These are phyloP conservation scores for Pseudogymnoascus verrucosus DNA, from an alignment of 2,329 filamentous ascomycete species.

Conservation along the genomic window DNA sequence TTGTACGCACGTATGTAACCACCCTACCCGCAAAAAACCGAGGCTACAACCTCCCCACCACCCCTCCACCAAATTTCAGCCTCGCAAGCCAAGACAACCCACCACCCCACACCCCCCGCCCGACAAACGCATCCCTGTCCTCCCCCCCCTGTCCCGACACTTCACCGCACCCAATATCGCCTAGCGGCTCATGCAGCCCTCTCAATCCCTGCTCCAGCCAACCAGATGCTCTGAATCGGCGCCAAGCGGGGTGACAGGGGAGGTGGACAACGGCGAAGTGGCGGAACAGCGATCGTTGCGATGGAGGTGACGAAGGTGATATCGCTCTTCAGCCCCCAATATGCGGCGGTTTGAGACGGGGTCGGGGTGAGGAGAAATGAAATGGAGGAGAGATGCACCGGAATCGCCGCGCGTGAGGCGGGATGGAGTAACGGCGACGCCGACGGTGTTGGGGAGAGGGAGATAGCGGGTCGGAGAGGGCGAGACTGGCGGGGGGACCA, in stretches of 20 bases:
- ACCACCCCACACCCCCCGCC: too few relatives aligned
- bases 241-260: background rate
- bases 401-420: background rate
- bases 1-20: too few relatives aligned
- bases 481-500: background rate
- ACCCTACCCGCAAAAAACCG: too few relatives aligned
- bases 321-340: background rate
- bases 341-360: background rate
- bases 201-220: background rate
- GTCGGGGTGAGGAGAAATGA: background rate
- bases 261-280: background rate
- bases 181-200: background rate
- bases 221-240: background rate
- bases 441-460: background rate
- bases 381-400: background rate
- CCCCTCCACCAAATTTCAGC: too few relatives aligned
- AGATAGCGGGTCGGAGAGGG: background rate
- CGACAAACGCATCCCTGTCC: too few relatives aligned
- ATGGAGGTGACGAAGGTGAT: background rate
- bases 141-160: too few relatives aligned
- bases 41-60: too few relatives aligned
- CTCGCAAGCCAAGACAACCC: too few relatives aligned
- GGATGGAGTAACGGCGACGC: background rate
- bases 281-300: background rate
- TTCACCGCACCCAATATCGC: background rate